These are phyloP conservation scores for Litchi chinensis DNA, from an alignment of 345 rosid genomes.

Conservation along the genomic window DNA sequence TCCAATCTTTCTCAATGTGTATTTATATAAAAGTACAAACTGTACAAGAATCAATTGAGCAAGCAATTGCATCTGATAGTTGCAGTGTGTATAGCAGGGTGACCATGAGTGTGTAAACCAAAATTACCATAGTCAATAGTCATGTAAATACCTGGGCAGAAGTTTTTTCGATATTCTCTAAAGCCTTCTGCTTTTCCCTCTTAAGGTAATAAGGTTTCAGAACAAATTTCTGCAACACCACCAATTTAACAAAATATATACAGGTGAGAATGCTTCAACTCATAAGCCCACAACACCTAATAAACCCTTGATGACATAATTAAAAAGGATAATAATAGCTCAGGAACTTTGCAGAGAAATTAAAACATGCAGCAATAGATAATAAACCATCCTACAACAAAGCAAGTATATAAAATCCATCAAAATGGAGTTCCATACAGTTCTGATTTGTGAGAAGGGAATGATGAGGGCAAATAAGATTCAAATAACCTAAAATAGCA, in stretches of 20 bases:
- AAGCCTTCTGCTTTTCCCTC: conserved; percentile 72
- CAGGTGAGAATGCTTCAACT: background rate
- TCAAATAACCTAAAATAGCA: background rate
- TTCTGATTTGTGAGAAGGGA: background rate
- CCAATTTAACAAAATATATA: conserved; percentile 2
- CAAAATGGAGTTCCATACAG: background rate
- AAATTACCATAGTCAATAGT: background rate
- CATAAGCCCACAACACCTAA: background rate
- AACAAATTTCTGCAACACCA: conserved; percentile 62
- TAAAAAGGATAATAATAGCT: background rate
- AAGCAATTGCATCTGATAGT: background rate
- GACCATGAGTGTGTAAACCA: conserved; percentile 7
- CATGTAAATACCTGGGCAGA: conserved; percentile 59
- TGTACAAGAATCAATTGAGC: background rate
- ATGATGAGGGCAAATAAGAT: background rate
- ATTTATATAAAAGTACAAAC: background rate
- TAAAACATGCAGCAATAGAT: background rate
- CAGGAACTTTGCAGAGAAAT: background rate
- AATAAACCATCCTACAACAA: background rate
- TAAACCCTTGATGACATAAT: background rate
- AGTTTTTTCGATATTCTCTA: conserved; percentile 70
- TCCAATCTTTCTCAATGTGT: background rate
- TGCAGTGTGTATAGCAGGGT: conserved; percentile 5
- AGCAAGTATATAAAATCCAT: background rate
- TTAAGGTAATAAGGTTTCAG: conserved; percentile 71